Evolutionary conservation across 192 early-diverging fungal genomes (phyloP), one percentile per base, ranked within the genome.

Genomic region (Dimargaris cristalligena): DNA sequence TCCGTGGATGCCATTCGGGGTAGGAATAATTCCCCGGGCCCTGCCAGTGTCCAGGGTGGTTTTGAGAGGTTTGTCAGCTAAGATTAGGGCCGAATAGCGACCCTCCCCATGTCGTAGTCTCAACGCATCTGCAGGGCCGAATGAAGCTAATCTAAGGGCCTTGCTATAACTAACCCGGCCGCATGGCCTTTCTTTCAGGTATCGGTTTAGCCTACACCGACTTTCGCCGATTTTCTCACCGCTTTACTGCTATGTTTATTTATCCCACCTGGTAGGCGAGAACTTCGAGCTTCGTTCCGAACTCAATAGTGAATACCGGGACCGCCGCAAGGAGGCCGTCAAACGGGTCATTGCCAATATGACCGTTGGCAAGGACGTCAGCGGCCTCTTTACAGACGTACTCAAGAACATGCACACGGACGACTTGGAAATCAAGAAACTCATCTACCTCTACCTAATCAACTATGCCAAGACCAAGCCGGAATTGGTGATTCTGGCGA

Each of bases 391-490:
- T 58, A 87, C 93, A 0, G 94, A 99, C 62, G 92, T 99, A 22
- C 80, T 99, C 34, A 97, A 97, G 67, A 94, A 94, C 76, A 99
- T 99, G 95, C 92, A 97, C 68, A 97, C 93, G 2, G 94, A 96
- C 59, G 90, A 97, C 71, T 71, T 99, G 35, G 94, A 99, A 65
- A 72, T 94, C 61, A 99, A 99, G 70, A 99, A 99, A 72, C 80
- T 99, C 60, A 88, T 96, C 33, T 99, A 99, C 64, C 70, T 99
- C 60, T 99, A 95, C 67, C 71, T 99, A 58, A 97, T 99, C 71
- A 96, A 97, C 73, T 99, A 97, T 61, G 94, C 95, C 23, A 87
- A 94, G 65, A 83, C 88, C 47, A 88, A 97, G 67, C 92, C 95
- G 1, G 92, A 99, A 61, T 76, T 99, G 28, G 95, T 95, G 44